These are phyloP conservation scores for Domatiomyces catenatus DNA, from an alignment of 2,329 filamentous ascomycete species.

Conservation along the genomic window DNA sequence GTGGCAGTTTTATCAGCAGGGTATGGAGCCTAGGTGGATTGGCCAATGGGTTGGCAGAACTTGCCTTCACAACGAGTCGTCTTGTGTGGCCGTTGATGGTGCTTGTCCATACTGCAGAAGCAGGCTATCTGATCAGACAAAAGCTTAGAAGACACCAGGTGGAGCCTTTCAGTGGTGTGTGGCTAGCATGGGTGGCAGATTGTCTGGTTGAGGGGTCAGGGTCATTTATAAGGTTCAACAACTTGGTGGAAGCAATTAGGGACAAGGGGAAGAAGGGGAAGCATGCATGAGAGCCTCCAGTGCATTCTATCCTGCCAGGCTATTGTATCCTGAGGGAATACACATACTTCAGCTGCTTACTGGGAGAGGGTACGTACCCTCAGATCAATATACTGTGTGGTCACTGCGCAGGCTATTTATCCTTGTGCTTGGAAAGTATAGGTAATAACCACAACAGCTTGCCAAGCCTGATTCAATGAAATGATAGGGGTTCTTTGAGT, in stretches of 20 bases:
- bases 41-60: slow-evolving; percentile 43
- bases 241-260: slow-evolving; percentile 27
- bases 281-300: slow-evolving; percentile 25
- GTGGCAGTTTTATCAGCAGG: slow-evolving; percentile 29
- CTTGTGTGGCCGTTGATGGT: slow-evolving; percentile 45
- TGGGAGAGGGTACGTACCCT: no score
- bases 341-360: no score
- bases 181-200: slow-evolving; percentile 39
- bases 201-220: slow-evolving; percentile 40
- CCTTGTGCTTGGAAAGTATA: no score
- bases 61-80: slow-evolving; percentile 45
- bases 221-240: slow-evolving; percentile 32
- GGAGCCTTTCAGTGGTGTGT: slow-evolving; percentile 31
- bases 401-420: no score
- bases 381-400: no score
- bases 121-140: slow-evolving; percentile 30
- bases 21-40: slow-evolving; percentile 30
- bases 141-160: slow-evolving; percentile 39
- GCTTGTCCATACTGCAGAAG: slow-evolving; percentile 50
- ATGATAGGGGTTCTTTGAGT: no score
- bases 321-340: no score
- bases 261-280: slow-evolving; percentile 20
- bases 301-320: slow-evolving; percentile 1
- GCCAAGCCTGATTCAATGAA: no score
- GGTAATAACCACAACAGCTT: no score